Evolutionary conservation across 345 rosid species (phyloP).

Genomic region (Brassica napus): DNA sequence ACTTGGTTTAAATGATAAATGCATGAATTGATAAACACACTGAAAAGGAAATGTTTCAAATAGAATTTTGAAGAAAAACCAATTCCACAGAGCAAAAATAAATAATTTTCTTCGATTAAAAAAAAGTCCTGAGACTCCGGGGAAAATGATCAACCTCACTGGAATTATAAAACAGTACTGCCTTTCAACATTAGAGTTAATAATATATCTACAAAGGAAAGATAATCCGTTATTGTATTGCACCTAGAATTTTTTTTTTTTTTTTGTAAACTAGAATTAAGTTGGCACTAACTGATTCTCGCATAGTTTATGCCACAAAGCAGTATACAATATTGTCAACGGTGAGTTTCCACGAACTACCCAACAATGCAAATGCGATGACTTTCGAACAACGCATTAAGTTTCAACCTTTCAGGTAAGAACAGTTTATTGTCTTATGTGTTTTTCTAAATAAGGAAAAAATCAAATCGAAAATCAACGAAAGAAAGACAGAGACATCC

Average conservation of each 20-base stretch:
- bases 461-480: slow-evolving; percentile 14
- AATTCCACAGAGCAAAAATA: too few relatives aligned
- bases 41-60: too few relatives aligned
- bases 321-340: slow-evolving; percentile 2
- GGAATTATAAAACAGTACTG: background rate
- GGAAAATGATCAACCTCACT: background rate
- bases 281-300: background rate
- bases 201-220: background rate
- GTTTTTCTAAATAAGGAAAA: background rate
- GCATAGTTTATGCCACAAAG: background rate
- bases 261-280: too few relatives aligned
- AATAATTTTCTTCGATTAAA: too few relatives aligned
- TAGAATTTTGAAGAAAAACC: too few relatives aligned
- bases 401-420: slow-evolving; percentile 12
- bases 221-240: background rate
- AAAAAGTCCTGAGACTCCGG: too few relatives aligned
- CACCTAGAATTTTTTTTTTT: background rate
- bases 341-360: slow-evolving; percentile 4
- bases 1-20: too few relatives aligned
- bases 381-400: slow-evolving; percentile 14
- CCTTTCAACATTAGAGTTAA: background rate
- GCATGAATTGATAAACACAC: too few relatives aligned
- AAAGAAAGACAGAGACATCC: slow-evolving; percentile 20
- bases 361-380: slow-evolving; percentile 4
- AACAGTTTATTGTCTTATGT: background rate